phyloP scores from a whole-genome alignment of 345 rosid species.

The Populus ilicifolia region DNA sequence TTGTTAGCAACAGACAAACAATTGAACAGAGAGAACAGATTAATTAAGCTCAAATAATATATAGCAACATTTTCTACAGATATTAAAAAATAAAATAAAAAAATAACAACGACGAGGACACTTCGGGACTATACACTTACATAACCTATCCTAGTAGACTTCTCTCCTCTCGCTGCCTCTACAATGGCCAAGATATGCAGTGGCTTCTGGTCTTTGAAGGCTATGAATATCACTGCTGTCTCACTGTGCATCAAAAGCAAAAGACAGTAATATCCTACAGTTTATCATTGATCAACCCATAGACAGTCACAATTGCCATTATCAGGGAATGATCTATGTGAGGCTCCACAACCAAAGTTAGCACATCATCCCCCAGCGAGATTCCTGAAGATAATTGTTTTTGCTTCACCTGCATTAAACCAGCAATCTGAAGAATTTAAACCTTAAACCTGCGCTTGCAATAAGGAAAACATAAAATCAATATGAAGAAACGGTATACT shows the following conservation, averaged over 20 bases:
- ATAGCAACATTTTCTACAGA: no score
- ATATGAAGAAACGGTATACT: neutral
- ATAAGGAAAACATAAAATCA: neutral
- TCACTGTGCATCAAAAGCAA: neutral
- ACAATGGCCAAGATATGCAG: neutral
- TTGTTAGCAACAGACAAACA: neutral
- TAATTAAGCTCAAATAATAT: no score
- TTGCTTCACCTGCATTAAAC: conserved; percentile 39
- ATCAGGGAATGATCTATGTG: conserved; percentile 23
- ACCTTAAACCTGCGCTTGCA: neutral
- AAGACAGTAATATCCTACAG: conserved; percentile 1
- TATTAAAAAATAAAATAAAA: no score
- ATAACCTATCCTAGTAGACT: no score
- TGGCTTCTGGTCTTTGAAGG: neutral
- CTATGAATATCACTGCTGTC: neutral
- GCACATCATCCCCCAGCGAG: conserved; percentile 24
- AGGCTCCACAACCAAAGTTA: conserved; percentile 24
- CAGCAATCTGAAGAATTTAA: neutral
- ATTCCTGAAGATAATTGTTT: conserved; percentile 20
- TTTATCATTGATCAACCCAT: conserved; percentile 25
- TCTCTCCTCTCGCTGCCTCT: neutral
- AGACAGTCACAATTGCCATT: conserved; percentile 21
- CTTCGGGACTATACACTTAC: no score
- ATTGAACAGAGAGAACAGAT: no score
- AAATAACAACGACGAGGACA: no score